Conservation (phyloP, 441 rosid species). For the Flueggea neowawraea region DNA sequence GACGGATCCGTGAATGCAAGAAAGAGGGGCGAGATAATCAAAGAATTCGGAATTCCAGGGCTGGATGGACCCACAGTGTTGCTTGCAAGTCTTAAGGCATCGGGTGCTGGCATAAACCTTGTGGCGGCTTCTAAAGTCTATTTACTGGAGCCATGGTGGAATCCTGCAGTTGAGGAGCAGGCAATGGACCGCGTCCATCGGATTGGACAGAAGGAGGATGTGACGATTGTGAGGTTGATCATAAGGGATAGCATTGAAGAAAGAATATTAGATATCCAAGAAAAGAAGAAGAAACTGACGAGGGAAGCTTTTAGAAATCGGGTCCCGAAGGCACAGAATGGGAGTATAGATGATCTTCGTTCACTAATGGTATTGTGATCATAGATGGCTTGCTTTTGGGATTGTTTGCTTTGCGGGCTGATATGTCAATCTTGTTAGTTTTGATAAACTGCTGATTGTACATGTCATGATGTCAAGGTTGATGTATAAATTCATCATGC, state of each 20-base stretch:
- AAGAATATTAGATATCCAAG: conserved; percentile 69
- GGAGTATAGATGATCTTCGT: conserved; percentile 52
- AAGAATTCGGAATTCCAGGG: conserved; percentile 47
- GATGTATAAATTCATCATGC: too few species aligned
- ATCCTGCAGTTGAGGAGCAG: too few species aligned
- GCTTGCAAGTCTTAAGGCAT: conserved; percentile 85
- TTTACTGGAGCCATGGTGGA: conserved; percentile 92
- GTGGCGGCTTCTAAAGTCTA: conserved; percentile 73
- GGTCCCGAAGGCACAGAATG: conserved; percentile 37
- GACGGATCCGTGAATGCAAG: conserved; percentile 83
- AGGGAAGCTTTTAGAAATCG: conserved; percentile 62
- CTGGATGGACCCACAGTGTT: conserved; percentile 47
- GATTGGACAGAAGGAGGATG: conserved; percentile 76
- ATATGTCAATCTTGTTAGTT: too few species aligned
- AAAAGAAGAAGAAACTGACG: conserved; percentile 76
- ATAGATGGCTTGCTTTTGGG: too few species aligned
- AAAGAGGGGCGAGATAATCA: conserved; percentile 59
- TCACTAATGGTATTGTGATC: conserved; percentile 53
- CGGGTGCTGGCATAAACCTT: conserved; percentile 81
- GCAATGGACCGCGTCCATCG: conserved; percentile 93
- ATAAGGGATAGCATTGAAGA: conserved; percentile 78
- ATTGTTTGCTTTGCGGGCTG: too few species aligned
- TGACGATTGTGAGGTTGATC: conserved; percentile 68
- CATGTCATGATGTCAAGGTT: too few species aligned
- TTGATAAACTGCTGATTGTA: too few species aligned